These are phyloP conservation scores for Fraxinus anomala DNA, from an alignment of 257 asterid genomes.

Conservation along the genomic window DNA sequence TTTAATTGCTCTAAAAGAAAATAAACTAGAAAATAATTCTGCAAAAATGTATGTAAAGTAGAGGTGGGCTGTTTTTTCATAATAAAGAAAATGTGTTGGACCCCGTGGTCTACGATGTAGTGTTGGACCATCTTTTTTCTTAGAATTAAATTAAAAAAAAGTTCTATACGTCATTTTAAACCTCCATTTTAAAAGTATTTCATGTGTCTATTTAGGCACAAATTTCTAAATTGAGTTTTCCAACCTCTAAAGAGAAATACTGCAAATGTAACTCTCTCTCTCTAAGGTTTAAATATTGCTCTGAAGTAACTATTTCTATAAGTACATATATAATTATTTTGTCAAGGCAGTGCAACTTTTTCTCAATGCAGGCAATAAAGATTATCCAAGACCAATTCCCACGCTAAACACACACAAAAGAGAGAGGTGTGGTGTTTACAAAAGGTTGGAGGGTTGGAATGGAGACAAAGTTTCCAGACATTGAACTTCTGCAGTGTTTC, in stretches of 20 bases:
- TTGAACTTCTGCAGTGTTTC: constrained; percentile 69
- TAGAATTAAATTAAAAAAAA: too few species aligned
- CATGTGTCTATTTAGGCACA: too few species aligned
- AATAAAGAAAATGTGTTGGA: too few species aligned
- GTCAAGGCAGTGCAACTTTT: constrained; percentile 57
- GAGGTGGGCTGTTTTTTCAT: too few species aligned
- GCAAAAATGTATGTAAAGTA: too few species aligned
- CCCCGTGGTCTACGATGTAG: too few species aligned
- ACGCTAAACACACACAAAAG: constrained; percentile 22
- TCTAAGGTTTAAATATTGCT: constrained; percentile 25
- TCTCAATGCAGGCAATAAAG: constrained; percentile 41
- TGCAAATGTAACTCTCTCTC: constrained; percentile 42
- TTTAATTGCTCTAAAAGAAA: neutral
- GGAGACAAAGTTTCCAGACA: constrained; percentile 96
- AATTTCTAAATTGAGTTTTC: too few species aligned
- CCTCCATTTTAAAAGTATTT: neutral
- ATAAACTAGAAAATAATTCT: too few species aligned
- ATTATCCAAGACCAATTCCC: constrained; percentile 53
- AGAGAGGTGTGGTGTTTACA: neutral
- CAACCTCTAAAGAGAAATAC: constrained; percentile 5
- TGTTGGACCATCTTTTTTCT: too few species aligned
- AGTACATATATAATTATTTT: constrained; percentile 41
- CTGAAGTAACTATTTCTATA: neutral
- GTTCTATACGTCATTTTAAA: too few species aligned
- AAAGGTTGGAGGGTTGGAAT: constrained; percentile 27